Percentiles rank a stretch among this genome's conserved stretches.
Evolutionary conservation across 805 yeast species (phyloP).

Genomic region (Wickerhamomyces rabaulensis): DNA sequence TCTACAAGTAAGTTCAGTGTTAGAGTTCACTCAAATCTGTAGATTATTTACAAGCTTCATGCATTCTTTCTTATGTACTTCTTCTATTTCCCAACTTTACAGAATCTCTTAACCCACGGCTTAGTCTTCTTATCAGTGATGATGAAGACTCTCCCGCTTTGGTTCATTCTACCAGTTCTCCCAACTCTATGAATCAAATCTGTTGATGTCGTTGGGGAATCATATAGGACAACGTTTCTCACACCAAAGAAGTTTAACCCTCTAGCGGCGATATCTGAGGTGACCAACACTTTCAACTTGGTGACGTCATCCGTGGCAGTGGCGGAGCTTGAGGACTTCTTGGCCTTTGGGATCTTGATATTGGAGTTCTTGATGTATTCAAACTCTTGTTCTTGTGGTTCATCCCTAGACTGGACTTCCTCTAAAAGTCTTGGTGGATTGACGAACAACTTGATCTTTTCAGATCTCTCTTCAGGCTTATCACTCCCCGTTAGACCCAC

Average conservation of each 20-base stretch:
- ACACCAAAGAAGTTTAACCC: conserved; percentile 84
- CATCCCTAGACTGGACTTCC: conserved; percentile 20
- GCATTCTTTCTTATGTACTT: background rate
- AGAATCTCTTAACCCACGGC: conserved; percentile 74
- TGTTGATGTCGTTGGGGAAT: conserved; percentile 77
- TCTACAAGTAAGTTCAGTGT: no score
- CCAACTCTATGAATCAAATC: conserved; percentile 91
- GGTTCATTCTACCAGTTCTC: conserved; percentile 90
- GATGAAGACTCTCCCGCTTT: conserved; percentile 81
- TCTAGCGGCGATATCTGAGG: conserved; percentile 86
- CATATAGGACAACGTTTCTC: conserved; percentile 76
- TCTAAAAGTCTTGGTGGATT: conserved; percentile 44
- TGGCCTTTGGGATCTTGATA: conserved; percentile 19
- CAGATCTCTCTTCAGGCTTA: conserved; percentile 51
- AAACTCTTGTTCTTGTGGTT: conserved; percentile 8
- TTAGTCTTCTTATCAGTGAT: conserved; percentile 65
- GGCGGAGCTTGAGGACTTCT: background rate
- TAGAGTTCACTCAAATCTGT: no score
- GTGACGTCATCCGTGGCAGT: conserved; percentile 5
- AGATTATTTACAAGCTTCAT: background rate
- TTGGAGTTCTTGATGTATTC: conserved; percentile 30
- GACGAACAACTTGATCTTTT: conserved; percentile 57
- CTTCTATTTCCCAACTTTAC: conserved; percentile 32
- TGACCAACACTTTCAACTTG: conserved; percentile 63
- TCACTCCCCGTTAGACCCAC: conserved; percentile 66